These are phyloP conservation scores for Isochrysis galbana DNA, from an alignment of 78 protist species.

Conservation along the genomic window DNA sequence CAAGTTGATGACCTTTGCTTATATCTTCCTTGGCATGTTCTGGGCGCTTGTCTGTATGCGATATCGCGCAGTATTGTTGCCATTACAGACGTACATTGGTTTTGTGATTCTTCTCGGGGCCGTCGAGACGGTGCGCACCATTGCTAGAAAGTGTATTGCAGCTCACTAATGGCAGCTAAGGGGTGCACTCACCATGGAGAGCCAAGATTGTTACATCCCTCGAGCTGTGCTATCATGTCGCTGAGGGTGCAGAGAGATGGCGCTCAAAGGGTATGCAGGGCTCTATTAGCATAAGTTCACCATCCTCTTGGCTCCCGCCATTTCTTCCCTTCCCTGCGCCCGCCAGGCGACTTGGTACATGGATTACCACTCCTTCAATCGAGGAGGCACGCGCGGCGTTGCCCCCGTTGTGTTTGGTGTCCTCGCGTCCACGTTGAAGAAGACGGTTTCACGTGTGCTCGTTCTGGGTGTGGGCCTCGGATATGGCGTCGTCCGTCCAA, in stretches of 20 bases:
- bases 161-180: too few species aligned
- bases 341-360: background rate
- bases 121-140: background rate
- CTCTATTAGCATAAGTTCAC: too few species aligned
- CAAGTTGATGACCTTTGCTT: background rate
- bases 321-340: too few species aligned
- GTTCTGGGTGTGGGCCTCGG: background rate
- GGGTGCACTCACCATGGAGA: too few species aligned
- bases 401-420: background rate
- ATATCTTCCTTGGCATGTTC: background rate
- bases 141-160: too few species aligned
- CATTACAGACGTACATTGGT: background rate
- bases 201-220: too few species aligned
- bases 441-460: conserved; percentile 17
- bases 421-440: background rate
- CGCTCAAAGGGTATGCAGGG: too few species aligned
- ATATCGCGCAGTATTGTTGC: background rate
- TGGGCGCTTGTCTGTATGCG: background rate
- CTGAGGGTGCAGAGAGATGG: too few species aligned
- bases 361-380: background rate
- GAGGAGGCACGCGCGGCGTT: background rate
- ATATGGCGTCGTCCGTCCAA: conserved; percentile 18
- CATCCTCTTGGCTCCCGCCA: too few species aligned
- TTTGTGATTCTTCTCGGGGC: background rate
- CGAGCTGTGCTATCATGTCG: too few species aligned